phyloP scores from a whole-genome alignment of 1,284 basidiomycete genomes.

The Termitomyces sp. region DNA sequence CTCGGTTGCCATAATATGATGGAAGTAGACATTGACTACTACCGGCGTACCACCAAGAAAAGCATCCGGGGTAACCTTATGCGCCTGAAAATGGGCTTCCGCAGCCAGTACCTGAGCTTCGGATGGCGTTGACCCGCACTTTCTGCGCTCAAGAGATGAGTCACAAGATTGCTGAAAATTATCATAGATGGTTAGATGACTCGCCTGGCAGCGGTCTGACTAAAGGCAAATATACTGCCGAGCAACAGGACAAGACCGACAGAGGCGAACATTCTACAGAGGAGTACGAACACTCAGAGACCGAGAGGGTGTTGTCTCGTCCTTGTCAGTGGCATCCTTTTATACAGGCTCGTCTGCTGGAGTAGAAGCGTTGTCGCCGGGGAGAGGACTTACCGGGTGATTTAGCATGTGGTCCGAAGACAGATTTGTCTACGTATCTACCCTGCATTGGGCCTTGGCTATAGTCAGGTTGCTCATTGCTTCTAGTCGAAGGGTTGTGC shows the following conservation, averaged over 20 bases:
- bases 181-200: neutral
- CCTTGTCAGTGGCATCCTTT: neutral
- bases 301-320: neutral
- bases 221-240: slow-evolving; percentile 6
- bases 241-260: slow-evolving; percentile 10
- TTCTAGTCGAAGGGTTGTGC: neutral
- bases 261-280: slow-evolving; percentile 11
- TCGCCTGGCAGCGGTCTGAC: slow-evolving; percentile 12
- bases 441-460: neutral
- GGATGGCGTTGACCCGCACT: slow-evolving; percentile 14
- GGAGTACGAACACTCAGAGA: neutral
- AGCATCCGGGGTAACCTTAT: slow-evolving; percentile 10
- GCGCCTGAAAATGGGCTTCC: slow-evolving; percentile 17
- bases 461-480: neutral
- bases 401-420: neutral
- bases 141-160: slow-evolving; percentile 5
- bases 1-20: slow-evolving; percentile 9
- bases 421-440: neutral
- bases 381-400: neutral
- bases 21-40: slow-evolving; percentile 14
- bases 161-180: too few species aligned
- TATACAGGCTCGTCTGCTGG: neutral
- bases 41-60: neutral
- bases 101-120: slow-evolving; percentile 14
- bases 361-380: neutral